phyloP scores from a whole-genome alignment of 495 filamentous ascomycete genomes.

The Penicillium angulare region DNA sequence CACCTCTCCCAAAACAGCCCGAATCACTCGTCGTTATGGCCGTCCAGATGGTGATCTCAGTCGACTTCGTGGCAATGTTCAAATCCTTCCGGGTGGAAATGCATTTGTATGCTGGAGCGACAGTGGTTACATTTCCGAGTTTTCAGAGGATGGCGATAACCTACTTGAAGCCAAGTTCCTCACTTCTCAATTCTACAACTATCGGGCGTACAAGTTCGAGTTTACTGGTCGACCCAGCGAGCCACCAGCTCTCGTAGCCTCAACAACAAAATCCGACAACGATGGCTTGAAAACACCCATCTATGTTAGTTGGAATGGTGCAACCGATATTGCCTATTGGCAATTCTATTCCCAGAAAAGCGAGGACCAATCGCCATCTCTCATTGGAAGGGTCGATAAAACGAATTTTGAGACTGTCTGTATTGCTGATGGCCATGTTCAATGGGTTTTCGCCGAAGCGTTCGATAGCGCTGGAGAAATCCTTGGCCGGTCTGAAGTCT shows the following conservation, averaged over 20 bases:
- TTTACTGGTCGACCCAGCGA: constrained; percentile 6
- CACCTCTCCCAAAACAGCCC: constrained; percentile 37
- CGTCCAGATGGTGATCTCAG: constrained; percentile 38
- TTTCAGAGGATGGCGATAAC: constrained; percentile 38
- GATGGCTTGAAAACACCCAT: too few relatives aligned
- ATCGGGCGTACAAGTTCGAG: constrained; percentile 17
- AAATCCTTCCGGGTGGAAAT: constrained; percentile 45
- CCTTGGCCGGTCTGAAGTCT: too few relatives aligned
- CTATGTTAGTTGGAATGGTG: too few relatives aligned
- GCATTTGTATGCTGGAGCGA: constrained; percentile 48
- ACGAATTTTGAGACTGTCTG: too few relatives aligned
- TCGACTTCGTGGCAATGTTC: constrained; percentile 50
- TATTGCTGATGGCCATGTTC: too few relatives aligned
- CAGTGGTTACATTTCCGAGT: constrained; percentile 47
- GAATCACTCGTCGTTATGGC: constrained; percentile 21
- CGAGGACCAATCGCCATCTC: too few relatives aligned
- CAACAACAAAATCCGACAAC: too few relatives aligned
- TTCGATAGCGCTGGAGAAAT: too few relatives aligned
- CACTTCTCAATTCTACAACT: constrained; percentile 5
- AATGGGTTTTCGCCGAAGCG: too few relatives aligned
- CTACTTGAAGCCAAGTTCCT: constrained; percentile 28
- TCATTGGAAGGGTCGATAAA: too few relatives aligned
- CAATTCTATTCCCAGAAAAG: too few relatives aligned
- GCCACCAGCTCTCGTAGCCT: constrained; percentile 16
- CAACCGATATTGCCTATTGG: too few relatives aligned